These are phyloP conservation scores for Rutstroemia sp. DNA, from an alignment of 2,329 filamentous ascomycete genomes.

Conservation along the genomic window DNA sequence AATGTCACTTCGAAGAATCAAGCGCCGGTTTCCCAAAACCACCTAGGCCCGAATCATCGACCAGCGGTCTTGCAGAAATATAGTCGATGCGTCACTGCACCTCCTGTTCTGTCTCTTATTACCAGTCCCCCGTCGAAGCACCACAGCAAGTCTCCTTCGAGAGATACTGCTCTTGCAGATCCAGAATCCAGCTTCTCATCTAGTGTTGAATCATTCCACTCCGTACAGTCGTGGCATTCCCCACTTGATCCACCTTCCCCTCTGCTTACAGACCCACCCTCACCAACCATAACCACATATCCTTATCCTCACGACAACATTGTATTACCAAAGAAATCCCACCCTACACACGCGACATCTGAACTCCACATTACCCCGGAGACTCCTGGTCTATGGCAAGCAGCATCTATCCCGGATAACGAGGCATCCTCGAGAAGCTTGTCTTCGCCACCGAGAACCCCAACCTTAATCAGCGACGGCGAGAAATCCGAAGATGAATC, in stretches of 20 bases:
- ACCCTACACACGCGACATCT: conserved; percentile 29
- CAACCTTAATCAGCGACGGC: conserved; percentile 35
- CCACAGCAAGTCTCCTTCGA: conserved; percentile 19
- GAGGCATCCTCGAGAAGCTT: conserved; percentile 13
- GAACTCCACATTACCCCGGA: conserved; percentile 27
- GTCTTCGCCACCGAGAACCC: conserved; percentile 32
- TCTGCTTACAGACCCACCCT: conserved; percentile 37
- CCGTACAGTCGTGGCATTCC: conserved; percentile 45
- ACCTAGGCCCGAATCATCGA: conserved; percentile 22
- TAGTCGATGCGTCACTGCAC: conserved; percentile 31
- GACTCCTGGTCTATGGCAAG: conserved; percentile 21
- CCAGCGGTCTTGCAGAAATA: conserved; percentile 28
- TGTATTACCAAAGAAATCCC: conserved; percentile 28
- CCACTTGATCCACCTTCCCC: conserved; percentile 35
- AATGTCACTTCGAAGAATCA: conserved; percentile 21
- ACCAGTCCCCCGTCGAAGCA: conserved; percentile 35
- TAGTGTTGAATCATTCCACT: conserved; percentile 48
- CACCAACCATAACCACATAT: conserved; percentile 30
- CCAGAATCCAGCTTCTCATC: conserved; percentile 35
- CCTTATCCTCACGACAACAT: conserved; percentile 37
- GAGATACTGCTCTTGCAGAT: conserved; percentile 17
- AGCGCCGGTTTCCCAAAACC: conserved; percentile 4
- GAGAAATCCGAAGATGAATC: conserved; percentile 33
- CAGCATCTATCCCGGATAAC: not conserved
- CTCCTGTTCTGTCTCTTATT: conserved; percentile 36